Evolutionary conservation across 2,329 filamentous ascomycete species (phyloP).

Genomic region (Fusarium sp.): DNA sequence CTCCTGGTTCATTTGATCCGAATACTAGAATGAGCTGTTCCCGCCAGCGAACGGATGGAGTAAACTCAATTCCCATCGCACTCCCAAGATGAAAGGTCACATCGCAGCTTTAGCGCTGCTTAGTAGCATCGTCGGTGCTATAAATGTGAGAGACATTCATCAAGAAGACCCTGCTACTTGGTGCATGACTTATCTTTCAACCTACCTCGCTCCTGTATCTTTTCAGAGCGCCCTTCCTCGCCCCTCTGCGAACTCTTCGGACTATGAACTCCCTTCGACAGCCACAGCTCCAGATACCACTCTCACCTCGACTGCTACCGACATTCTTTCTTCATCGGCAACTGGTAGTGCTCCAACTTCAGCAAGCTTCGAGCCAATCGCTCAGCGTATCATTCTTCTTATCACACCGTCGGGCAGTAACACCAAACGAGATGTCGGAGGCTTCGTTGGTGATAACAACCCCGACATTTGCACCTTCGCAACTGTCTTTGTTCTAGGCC

Average conservation of each 20-base stretch:
- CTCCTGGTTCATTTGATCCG: background rate
- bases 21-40: background rate
- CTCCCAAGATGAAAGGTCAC: background rate
- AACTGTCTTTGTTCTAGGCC: background rate
- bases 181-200: background rate
- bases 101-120: background rate
- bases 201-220: background rate
- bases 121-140: background rate
- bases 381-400: background rate
- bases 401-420: background rate
- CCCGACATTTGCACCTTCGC: background rate
- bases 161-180: background rate
- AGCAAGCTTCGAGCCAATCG: background rate
- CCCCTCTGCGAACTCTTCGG: background rate
- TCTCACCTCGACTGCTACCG: background rate
- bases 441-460: background rate
- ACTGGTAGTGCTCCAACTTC: background rate
- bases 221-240: background rate
- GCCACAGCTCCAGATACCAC: background rate
- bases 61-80: background rate
- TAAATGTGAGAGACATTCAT: background rate
- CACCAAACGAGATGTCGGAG: background rate
- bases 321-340: background rate
- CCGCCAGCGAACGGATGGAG: accelerated
- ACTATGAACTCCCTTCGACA: background rate